These are phyloP conservation scores for Stachybotrys chartarum DNA, from an alignment of 2,329 filamentous ascomycete species.

Conservation along the genomic window DNA sequence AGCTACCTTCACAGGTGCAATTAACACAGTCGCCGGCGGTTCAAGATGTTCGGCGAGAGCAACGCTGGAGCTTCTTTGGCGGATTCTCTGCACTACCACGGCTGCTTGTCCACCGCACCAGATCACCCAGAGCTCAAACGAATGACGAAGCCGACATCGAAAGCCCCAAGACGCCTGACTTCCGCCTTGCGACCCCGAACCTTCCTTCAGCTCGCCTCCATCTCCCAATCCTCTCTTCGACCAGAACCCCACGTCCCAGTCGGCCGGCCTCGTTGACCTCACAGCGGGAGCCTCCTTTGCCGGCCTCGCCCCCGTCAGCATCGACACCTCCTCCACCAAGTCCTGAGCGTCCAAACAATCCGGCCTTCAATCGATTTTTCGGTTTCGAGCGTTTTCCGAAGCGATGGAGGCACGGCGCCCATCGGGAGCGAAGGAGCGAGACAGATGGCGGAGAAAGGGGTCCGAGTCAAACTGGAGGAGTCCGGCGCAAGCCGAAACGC, in stretches of 20 bases:
- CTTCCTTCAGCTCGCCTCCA: background rate
- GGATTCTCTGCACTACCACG: background rate
- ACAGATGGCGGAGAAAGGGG: background rate
- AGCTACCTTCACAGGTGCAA: background rate
- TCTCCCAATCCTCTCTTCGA: constrained; percentile 7
- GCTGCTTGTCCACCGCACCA: background rate
- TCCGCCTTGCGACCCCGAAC: constrained; percentile 15
- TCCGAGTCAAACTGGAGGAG: background rate
- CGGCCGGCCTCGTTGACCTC: constrained; percentile 10
- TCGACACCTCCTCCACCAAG: too few species aligned
- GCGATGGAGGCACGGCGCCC: too few species aligned
- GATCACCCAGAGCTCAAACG: constrained; percentile 4
- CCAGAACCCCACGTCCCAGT: constrained; percentile 4
- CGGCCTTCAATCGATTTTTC: too few species aligned
- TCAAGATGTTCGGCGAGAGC: background rate
- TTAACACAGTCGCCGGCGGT: background rate
- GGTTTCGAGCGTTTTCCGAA: too few species aligned
- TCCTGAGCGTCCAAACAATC: too few species aligned
- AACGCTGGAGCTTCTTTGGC: background rate
- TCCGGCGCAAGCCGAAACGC: constrained; percentile 21
- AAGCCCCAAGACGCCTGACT: constrained; percentile 41
- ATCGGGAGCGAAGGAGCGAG: background rate
- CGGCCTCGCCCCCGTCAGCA: background rate
- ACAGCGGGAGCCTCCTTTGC: background rate
- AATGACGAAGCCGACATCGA: constrained; percentile 20